A percentile compares a stretch with the other conserved stretches of the same genome.
Evolutionary conservation across 1,284 basidiomycete genomes (phyloP).

Genomic region (Cerrena zonata): DNA sequence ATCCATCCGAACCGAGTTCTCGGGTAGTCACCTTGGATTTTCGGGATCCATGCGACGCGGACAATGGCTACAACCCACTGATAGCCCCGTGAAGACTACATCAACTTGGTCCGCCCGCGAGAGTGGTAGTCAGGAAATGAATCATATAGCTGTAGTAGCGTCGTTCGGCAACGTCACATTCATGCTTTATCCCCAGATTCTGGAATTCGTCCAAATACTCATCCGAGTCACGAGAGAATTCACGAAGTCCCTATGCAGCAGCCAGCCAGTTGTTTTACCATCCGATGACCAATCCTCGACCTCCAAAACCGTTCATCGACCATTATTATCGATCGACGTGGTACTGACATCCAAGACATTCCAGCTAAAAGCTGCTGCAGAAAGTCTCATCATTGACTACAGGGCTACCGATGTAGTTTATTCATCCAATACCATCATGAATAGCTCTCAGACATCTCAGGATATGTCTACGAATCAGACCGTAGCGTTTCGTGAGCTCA

Average conservation of each 20-base stretch:
- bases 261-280: neutral
- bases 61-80: neutral
- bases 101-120: slow-evolving; percentile 3
- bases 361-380: slow-evolving; percentile 49
- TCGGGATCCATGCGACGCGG: neutral
- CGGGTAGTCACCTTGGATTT: neutral
- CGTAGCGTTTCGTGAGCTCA: slow-evolving; percentile 42
- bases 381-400: slow-evolving; percentile 43
- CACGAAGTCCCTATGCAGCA: slow-evolving; percentile 2
- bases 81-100: slow-evolving; percentile 1
- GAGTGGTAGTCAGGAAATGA: neutral
- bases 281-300: neutral
- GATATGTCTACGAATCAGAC: slow-evolving; percentile 44
- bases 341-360: slow-evolving; percentile 27
- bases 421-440: slow-evolving; percentile 34
- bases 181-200: slow-evolving; percentile 52
- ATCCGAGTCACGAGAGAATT: slow-evolving; percentile 42
- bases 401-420: slow-evolving; percentile 37
- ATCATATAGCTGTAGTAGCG: slow-evolving; percentile 25
- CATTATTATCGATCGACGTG: slow-evolving; percentile 17
- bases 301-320: slow-evolving; percentile 1
- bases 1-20: slow-evolving; percentile 3
- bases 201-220: slow-evolving; percentile 55
- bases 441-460: slow-evolving; percentile 14
- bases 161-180: slow-evolving; percentile 42